These are phyloP conservation scores for Athelia psychrophila DNA, from an alignment of 1,284 basidiomycete species.

Conservation along the genomic window DNA sequence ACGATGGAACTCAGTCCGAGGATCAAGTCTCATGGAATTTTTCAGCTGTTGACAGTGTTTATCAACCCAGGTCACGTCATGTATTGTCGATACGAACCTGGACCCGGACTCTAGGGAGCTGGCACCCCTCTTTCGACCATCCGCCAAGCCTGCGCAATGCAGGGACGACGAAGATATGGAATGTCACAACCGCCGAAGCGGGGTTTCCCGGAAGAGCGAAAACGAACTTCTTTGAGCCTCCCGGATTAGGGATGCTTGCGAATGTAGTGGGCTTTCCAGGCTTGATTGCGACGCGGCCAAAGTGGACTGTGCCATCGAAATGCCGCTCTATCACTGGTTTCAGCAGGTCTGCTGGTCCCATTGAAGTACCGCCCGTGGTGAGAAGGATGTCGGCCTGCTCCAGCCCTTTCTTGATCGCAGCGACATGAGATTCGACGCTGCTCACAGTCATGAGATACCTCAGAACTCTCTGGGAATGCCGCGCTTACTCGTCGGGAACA, in stretches of 20 bases:
- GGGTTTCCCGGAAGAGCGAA: conserved; percentile 91
- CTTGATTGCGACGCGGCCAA: conserved; percentile 72
- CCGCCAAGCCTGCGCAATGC: conserved; percentile 75
- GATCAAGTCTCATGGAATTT: conserved; percentile 63
- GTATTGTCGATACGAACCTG: conserved; percentile 41
- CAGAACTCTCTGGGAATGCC: no score
- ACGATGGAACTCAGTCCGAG: conserved; percentile 81
- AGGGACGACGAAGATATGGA: conserved; percentile 83
- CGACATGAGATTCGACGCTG: conserved; percentile 63
- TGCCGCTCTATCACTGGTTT: conserved; percentile 86
- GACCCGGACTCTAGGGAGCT: conserved; percentile 65
- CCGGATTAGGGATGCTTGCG: conserved; percentile 59
- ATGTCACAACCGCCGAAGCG: conserved; percentile 85
- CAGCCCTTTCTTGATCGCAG: conserved; percentile 55
- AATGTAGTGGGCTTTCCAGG: conserved; percentile 87
- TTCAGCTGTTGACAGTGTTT: conserved; percentile 41
- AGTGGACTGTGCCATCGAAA: conserved; percentile 73
- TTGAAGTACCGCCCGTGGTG: conserved; percentile 87
- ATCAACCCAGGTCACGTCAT: background rate
- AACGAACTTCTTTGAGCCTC: conserved; percentile 48
- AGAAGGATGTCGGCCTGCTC: conserved; percentile 70
- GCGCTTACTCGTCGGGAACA: conserved; percentile 62
- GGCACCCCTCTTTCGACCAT: conserved; percentile 50
- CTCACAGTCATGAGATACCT: no score
- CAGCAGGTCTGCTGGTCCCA: conserved; percentile 84